These are phyloP conservation scores for Stemphylium vesicarium DNA, from an alignment of 2,329 filamentous ascomycete species.

Conservation along the genomic window DNA sequence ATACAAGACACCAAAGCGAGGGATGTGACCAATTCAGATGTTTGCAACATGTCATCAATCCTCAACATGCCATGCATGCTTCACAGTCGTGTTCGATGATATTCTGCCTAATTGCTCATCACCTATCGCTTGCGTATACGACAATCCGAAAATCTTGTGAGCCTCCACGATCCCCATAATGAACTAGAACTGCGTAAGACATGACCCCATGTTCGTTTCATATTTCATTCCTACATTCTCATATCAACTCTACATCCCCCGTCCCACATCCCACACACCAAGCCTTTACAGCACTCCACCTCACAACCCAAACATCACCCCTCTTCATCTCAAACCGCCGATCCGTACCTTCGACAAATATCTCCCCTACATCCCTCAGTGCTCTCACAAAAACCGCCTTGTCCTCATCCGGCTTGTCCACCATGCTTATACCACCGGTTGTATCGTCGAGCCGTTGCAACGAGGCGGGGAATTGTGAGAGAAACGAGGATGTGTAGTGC, in stretches of 20 bases:
- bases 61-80: too few species aligned
- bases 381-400: conserved; percentile 84
- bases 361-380: conserved; percentile 65
- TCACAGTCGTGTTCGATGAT: too few species aligned
- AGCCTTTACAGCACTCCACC: conserved; percentile 64
- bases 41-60: too few species aligned
- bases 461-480: conserved; percentile 77
- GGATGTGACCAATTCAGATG: too few species aligned
- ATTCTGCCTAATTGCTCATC: too few species aligned
- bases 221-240: conserved; percentile 15
- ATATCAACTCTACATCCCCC: conserved; percentile 73
- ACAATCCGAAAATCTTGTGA: too few species aligned
- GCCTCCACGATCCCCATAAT: too few species aligned
- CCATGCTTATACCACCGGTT: conserved; percentile 88
- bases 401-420: conserved; percentile 83
- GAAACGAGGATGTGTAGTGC: conserved; percentile 86
- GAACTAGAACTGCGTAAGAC: too few species aligned
- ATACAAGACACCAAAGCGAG: too few species aligned
- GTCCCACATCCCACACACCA: conserved; percentile 64
- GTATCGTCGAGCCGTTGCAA: conserved; percentile 90
- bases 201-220: too few species aligned
- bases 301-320: conserved; percentile 64
- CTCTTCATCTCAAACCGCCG: conserved; percentile 54
- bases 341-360: conserved; percentile 66
- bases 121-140: too few species aligned